Base-by-base conservation (phyloP, 1,284 basidiomycete genomes). In the Ganoderma resinaceum region DNA sequence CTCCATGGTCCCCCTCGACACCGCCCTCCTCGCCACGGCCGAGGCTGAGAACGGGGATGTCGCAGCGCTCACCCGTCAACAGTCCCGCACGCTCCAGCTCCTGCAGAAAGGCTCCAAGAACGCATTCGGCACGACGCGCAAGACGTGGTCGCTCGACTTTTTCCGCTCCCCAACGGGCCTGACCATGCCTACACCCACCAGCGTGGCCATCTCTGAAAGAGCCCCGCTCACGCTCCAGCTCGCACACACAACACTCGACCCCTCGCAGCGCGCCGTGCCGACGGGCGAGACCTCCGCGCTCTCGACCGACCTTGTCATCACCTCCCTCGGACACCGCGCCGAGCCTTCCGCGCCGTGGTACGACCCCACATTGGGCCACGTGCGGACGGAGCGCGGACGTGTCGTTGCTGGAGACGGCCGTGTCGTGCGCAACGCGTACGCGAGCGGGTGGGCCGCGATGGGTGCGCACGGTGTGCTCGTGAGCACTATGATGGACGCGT, bases 401-500 rank as follows among this genome's bases (percentile, higher is more conserved):
- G 82, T 94, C n/a, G 75, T 88, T 67, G 83, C 82, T 9, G 74
- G 78, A 29, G 77, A 75, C 23, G 88, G 83, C 8, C 78, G 71
- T 26, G 81, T 77, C 4, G 73, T 88, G 66, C 85, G 85, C 33
- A 91, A 92, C 46, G 84, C 95, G n/a, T 99, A 98, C 78, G 92
- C 95, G 1, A 92, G 95, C 1, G 97, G 97, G 2, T 99, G 98
- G 98, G 92, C 95, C 0, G 93, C 96, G 0, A 90, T 89, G 14
- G 98, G 97, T 29, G 96, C 97, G 0, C 91, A 90, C 58, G 97
- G 98, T 6, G 96, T 99, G 16, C 88, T 99, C 59, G 97, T 95
- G 0, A 87, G 91, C 20, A 99, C 98, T 31, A 97, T 99, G 96
- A 90, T 95, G 80, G 89, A 98, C 78, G 95, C 97, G 20, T 96